Evolutionary conservation across 1,284 basidiomycete genomes (phyloP), one percentile per base, ranked within the genome.

Genomic region (Mycosarcoma maydis): DNA sequence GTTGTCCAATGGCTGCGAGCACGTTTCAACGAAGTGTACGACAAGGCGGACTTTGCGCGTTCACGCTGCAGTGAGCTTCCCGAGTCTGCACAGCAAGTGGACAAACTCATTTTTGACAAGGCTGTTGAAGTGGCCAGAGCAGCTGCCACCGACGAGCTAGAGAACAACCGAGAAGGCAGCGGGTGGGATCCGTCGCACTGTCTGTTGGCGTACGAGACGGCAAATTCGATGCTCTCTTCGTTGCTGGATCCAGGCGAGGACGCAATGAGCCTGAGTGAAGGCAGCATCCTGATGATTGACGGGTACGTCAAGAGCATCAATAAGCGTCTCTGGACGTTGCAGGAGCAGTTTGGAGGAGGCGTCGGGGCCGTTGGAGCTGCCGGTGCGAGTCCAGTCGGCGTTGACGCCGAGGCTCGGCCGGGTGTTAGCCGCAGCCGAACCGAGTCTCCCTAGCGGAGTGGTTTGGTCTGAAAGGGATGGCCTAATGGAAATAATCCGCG

Each of bases 181-280:
- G 91, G 92, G 71, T 89, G 92, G 19, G 90, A 93, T 68, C 76
- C 83, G 4, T 53, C 78, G 24, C 89, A 91, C 72, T 96, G 94
- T 79, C 90, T 96, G 83, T 90, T 90, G 77, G 86, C 94, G 32
- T 98, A 98, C 83, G 94, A 97, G 80, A 92, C 92, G 65, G 92
- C 93, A 0, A 83, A 96, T 17, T 95, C 92, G 90, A 90, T 94
- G 80, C 85, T 98, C 23, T 91, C 92, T 70, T 90, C 92, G 0
- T 85, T 98, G 6, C 89, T 95, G 76, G 95, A 98, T 80, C 91
- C 94, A 62, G 86, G 91, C 3, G 85, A 97, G 73, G 90, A 94
- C 77, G 88, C 87, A 7, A 42, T 77, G 56, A 72, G 71, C 14
- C 52, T 80, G 19, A 72, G 71, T 33, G 59, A 73, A 36, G 69